phyloP scores from a whole-genome alignment of 345 rosid species.

The Dimocarpus longan region DNA sequence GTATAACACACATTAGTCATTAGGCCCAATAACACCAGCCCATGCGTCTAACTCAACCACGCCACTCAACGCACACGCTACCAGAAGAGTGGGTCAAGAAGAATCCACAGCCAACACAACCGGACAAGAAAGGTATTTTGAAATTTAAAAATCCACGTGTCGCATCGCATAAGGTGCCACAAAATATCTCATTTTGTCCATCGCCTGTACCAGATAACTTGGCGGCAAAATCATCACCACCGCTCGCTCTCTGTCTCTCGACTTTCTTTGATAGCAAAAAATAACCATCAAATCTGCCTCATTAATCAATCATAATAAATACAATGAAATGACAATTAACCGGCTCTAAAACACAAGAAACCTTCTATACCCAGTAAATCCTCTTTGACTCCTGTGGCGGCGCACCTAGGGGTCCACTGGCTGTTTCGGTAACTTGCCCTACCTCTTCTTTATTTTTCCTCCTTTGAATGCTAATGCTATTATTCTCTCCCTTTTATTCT shows the following conservation, averaged over 20 bases:
- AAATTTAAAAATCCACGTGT: background rate
- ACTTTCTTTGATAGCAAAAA: background rate
- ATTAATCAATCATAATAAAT: constrained; percentile 5
- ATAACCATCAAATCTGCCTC: background rate
- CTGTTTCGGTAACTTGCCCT: constrained; percentile 42
- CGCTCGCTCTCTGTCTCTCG: background rate
- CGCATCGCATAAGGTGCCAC: background rate
- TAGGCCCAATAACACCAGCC: too few relatives aligned
- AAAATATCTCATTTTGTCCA: background rate
- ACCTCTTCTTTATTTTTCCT: constrained; percentile 7
- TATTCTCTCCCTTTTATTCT: constrained; percentile 21
- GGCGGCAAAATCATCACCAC: constrained; percentile 24
- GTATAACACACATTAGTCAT: too few relatives aligned
- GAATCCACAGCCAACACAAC: background rate
- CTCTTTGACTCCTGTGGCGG: constrained; percentile 15
- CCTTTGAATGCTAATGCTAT: background rate
- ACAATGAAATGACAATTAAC: constrained; percentile 9
- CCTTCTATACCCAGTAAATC: constrained; percentile 53
- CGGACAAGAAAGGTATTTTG: background rate
- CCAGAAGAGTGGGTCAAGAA: constrained; percentile 9
- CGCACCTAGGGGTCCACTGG: constrained; percentile 30
- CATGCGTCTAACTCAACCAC: background rate
- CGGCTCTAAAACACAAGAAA: constrained; percentile 22
- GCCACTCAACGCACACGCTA: background rate
- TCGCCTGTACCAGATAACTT: constrained; percentile 1